These are phyloP conservation scores for Coelastrella sp. DNA, from an alignment of 139 green algal genomes.

Conservation along the genomic window DNA sequence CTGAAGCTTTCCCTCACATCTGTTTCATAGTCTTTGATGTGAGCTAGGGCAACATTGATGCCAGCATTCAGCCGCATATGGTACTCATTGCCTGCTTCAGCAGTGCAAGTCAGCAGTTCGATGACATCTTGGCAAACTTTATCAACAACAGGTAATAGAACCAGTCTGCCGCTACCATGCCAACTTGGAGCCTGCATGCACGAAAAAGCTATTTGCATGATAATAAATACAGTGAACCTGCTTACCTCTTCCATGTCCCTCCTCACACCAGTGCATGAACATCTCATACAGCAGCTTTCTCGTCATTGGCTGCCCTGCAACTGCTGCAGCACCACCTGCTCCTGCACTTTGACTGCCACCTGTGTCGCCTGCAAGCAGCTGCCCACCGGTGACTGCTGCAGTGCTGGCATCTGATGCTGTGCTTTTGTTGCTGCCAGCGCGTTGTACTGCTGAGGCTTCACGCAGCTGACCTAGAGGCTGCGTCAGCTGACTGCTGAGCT, in stretches of 20 bases:
- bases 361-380: background rate
- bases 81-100: slow-evolving; percentile 21
- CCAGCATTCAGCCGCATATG: background rate
- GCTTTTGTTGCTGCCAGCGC: slow-evolving; percentile 41
- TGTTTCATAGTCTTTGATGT: slow-evolving; percentile 59
- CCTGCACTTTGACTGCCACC: background rate
- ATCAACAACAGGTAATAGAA: no score
- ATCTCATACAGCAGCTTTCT: slow-evolving; percentile 69
- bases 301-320: slow-evolving; percentile 26
- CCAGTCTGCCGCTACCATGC: no score
- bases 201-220: no score
- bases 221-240: no score
- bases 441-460: slow-evolving; percentile 6
- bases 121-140: no score
- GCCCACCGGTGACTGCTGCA: background rate
- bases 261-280: slow-evolving; percentile 68
- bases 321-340: background rate
- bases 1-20: slow-evolving; percentile 55
- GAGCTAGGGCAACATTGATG: slow-evolving; percentile 2
- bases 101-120: no score
- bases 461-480: slow-evolving; percentile 40
- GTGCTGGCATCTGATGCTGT: background rate
- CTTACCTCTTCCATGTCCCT: slow-evolving; percentile 51
- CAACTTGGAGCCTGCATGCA: no score
- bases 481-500: slow-evolving; percentile 32